Conservation (phyloP, 495 filamentous ascomycete species). For the Trichoderma reesei region DNA sequence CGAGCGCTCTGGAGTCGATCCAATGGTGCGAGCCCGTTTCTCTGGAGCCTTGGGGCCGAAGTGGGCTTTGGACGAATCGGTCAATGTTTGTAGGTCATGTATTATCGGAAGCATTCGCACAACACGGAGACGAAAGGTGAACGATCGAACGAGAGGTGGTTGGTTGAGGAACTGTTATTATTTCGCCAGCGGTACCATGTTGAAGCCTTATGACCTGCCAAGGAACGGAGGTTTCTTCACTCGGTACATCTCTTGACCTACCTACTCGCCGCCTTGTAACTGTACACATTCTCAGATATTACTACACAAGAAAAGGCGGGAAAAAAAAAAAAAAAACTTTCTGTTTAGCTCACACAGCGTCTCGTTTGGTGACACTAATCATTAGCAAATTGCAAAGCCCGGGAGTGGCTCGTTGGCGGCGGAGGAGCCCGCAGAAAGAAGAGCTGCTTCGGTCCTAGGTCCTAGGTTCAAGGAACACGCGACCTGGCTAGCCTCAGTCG, state of each 20-base stretch:
- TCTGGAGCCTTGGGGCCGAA: not conserved
- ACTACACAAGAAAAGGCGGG: too few species aligned
- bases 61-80: not conserved
- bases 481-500: not conserved
- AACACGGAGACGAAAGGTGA: too few species aligned
- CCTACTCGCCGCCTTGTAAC: too few species aligned
- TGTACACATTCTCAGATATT: too few species aligned
- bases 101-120: too few species aligned
- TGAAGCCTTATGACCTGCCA: too few species aligned
- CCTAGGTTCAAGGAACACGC: not conserved
- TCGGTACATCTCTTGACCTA: too few species aligned
- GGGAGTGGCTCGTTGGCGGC: constrained; percentile 7
- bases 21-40: not conserved
- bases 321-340: not conserved
- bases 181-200: too few species aligned
- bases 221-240: too few species aligned
- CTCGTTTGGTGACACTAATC: not conserved
- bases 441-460: not conserved
- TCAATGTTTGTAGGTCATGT: too few species aligned
- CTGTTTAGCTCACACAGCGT: not conserved
- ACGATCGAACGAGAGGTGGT: not conserved
- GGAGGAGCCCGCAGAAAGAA: not conserved
- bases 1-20: constrained; percentile 2
- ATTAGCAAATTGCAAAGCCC: not conserved
- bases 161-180: too few species aligned